Percentiles rank a stretch among this genome's conserved stretches.
phyloP scores from a whole-genome alignment of 1,284 basidiomycete species.

The Microbotryum violaceum region DNA sequence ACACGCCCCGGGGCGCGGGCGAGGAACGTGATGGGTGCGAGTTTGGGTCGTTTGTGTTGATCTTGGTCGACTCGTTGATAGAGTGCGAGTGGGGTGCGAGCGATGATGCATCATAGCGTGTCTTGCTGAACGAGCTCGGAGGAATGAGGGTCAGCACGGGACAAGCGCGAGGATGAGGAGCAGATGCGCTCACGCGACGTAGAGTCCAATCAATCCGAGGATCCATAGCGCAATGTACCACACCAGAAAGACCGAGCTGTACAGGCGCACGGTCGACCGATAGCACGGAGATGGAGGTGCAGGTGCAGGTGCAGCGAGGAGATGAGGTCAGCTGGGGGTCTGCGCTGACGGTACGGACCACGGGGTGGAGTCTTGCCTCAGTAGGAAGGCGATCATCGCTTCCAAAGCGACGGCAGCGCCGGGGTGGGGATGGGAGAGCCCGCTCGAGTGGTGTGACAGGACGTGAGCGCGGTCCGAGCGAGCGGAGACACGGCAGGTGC shows the following conservation, averaged over 20 bases:
- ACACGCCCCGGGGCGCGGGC: conserved; percentile 69
- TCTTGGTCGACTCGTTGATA: background rate
- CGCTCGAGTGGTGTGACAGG: too few relatives aligned
- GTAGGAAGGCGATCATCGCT: conserved; percentile 9
- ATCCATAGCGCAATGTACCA: conserved; percentile 71
- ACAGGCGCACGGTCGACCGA: too few relatives aligned
- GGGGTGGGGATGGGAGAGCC: too few relatives aligned
- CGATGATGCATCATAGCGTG: conserved; percentile 61
- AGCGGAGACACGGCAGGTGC: too few relatives aligned
- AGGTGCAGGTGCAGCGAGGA: too few relatives aligned
- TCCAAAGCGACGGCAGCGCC: background rate
- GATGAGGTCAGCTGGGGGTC: background rate
- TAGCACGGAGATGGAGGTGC: too few relatives aligned
- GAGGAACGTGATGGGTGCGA: background rate
- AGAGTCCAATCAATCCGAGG: conserved; percentile 66
- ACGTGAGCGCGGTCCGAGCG: too few relatives aligned
- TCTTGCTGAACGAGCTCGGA: conserved; percentile 50
- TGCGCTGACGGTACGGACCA: too few relatives aligned
- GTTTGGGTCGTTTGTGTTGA: background rate
- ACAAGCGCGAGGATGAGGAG: conserved; percentile 1
- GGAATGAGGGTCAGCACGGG: background rate
- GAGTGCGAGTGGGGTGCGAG: conserved; percentile 45
- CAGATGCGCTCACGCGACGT: conserved; percentile 59
- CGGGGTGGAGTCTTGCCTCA: conserved; percentile 2
- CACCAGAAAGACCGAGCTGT: conserved; percentile 46